Base-by-base conservation (phyloP, 345 rosid species). In the Hypericum perforatum region DNA sequence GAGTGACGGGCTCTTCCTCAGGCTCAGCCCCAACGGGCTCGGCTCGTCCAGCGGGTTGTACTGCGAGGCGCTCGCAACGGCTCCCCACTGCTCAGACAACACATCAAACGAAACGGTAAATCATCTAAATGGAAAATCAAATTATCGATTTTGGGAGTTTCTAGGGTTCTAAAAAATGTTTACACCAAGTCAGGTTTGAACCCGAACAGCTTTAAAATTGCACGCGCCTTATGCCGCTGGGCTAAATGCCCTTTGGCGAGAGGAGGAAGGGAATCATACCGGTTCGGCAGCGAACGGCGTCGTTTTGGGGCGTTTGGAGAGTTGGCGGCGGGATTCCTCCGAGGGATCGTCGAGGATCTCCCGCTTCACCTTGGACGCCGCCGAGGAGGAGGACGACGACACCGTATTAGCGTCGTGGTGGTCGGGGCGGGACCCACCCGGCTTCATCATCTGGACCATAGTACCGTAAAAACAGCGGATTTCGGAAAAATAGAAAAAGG, bases 1-100 rank as follows among this genome's bases (percentile, higher is more conserved):
- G 60, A 94, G 76, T 3, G 99, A 89, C 8, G 97, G 97, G 54
- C 95, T 86, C 86, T 94, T 89, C 76, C 89, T 82, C 59, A 94
- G 79, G 43, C 71, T 82, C 67, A 94, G 63, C 38, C 99, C 99
- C 68, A 89, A 71, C 9, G 97, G 99, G 59, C 97, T 94, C 3
- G 99, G 99, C 73, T 84, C 99, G 22, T 84, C 95, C 46, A 89
- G 88, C 7, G 94, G 95, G 62, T 84, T 32, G 22, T 46, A 10
- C 50, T 9, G 29, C 22, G 16, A n/a, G n/a, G n/a, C n/a, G n/a
- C n/a, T 22, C 32, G 32, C 32, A 22, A 22, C 32, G 32, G 32
- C 32, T 1, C 32, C 32, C 32, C 32, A 22, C 32, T 22, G 32
- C 32, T 22, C 32, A 22, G 1, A 1, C 1, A 22, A 22, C 32